Evolutionary conservation across 2,329 filamentous ascomycete genomes (phyloP), one percentile per base, ranked within the genome.

Genomic region (Fusarium transvaalense): DNA sequence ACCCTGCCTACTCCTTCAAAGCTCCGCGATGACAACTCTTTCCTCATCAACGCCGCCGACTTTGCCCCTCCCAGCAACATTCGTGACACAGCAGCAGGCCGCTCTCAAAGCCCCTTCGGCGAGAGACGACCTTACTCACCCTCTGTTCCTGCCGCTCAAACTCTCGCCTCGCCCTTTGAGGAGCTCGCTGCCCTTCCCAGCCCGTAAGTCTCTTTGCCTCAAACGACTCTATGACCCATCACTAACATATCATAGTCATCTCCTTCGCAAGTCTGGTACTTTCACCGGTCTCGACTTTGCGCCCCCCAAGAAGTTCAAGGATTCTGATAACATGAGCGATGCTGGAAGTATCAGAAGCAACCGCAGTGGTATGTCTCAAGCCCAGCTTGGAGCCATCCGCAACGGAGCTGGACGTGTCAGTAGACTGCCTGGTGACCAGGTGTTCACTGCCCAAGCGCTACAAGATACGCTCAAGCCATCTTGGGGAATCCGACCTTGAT

Each of bases 151-250:
- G 86, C 88, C 31, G 91, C 92, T 76, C 91, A 89, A n/a, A 94
- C 94, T 1, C 85, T 97, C 38, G 90, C 86, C 25, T 93, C 91
- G 62, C 86, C 94, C 7, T 97, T 94, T 78, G 95, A 98, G 58
- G 95, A 98, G 61, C 89, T 98, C 65, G 81, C 91, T 14, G 86
- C 87, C 10, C 89, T 99, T 68, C 96, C 96, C 37, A 97, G 94
- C 85, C 94, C 96, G 88, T 95, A 89, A 91, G 92, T 91, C 66
- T 27, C 66, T 47, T 10, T 15, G 5, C 12, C 12, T 21, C 5
- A 3, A 3, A 23, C 10, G 15, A 17, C 10, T 10, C 13, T 5
- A 31, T 23, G 2, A 2, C 37, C 25, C 10, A 15, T 39, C 45
- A 55, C 78, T 82, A 76, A 80, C 69, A 35, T 38, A 1, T 3